Evolutionary conservation across 306 rosid species (phyloP).

Genomic region (Cyclanthera cordifolia): DNA sequence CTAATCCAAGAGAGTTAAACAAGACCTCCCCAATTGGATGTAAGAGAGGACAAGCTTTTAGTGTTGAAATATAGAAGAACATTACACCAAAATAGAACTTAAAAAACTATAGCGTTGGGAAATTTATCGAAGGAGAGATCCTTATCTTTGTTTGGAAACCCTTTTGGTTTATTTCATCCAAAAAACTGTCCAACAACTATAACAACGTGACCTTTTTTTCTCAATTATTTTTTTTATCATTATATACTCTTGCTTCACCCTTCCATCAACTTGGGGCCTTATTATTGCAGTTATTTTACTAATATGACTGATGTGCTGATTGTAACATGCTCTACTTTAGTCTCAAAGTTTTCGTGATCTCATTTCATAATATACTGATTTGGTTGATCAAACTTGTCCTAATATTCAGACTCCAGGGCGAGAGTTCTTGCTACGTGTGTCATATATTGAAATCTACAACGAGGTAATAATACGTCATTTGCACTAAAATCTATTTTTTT

Average conservation of each 20-base stretch:
- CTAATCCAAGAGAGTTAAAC: not conserved
- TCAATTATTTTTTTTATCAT: too few relatives aligned
- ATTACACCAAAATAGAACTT: not conserved
- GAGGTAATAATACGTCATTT: conserved; percentile 43
- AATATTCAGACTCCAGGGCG: conserved; percentile 89
- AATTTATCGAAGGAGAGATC: not conserved
- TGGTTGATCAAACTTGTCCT: not conserved
- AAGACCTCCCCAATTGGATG: not conserved
- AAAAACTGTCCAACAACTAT: not conserved
- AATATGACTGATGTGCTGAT: not conserved
- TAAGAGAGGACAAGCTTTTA: not conserved
- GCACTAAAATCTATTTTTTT: not conserved
- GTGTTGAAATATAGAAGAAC: not conserved
- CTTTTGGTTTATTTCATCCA: not conserved
- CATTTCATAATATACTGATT: not conserved
- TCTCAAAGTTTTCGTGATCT: not conserved
- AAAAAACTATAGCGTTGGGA: not conserved
- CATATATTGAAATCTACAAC: conserved; percentile 92
- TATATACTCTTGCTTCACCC: not conserved
- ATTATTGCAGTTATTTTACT: not conserved
- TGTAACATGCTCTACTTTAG: not conserved
- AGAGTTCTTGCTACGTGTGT: conserved; percentile 90
- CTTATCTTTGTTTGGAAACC: not conserved
- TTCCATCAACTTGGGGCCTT: not conserved
- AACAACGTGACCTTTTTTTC: not conserved